Conservation (phyloP, 345 rosid genomes). For the Brassica carinata region DNA sequence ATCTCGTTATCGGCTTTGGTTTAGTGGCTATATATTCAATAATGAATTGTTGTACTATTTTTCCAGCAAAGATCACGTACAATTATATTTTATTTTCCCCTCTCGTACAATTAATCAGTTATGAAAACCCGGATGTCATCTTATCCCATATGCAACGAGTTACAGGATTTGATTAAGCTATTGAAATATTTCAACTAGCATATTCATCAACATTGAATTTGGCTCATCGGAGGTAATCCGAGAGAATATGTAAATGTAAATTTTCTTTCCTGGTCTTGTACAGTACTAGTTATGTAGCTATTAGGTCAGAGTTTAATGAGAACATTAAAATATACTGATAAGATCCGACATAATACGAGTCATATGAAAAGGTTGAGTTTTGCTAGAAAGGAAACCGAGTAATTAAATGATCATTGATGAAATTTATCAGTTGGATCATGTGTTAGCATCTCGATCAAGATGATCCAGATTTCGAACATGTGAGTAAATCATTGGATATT, state of each 20-base stretch:
- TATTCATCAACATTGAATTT: not conserved
- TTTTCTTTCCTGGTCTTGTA: not conserved
- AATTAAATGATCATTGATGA: not conserved
- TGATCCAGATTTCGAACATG: slow-evolving; percentile 20
- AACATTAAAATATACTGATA: not conserved
- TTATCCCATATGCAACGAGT: not conserved
- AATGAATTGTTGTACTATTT: not conserved
- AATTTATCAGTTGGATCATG: not conserved
- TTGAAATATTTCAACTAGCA: not conserved
- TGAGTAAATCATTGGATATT: slow-evolving; percentile 21
- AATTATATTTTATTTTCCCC: not conserved
- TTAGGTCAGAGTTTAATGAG: not conserved
- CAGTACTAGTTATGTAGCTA: not conserved
- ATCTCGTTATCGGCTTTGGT: slow-evolving; percentile 7
- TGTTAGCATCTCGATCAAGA: slow-evolving; percentile 22
- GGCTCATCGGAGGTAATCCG: not conserved
- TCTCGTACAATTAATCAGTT: not conserved
- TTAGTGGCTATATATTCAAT: not conserved
- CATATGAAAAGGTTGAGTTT: not conserved
- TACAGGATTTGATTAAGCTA: not conserved
- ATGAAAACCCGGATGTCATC: slow-evolving; percentile 1
- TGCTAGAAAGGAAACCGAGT: slow-evolving; percentile 1
- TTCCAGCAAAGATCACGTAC: not conserved
- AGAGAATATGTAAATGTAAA: not conserved
- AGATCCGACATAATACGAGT: not conserved